Evolutionary conservation across 345 rosid species (phyloP).

Genomic region (Passiflora organensis): DNA sequence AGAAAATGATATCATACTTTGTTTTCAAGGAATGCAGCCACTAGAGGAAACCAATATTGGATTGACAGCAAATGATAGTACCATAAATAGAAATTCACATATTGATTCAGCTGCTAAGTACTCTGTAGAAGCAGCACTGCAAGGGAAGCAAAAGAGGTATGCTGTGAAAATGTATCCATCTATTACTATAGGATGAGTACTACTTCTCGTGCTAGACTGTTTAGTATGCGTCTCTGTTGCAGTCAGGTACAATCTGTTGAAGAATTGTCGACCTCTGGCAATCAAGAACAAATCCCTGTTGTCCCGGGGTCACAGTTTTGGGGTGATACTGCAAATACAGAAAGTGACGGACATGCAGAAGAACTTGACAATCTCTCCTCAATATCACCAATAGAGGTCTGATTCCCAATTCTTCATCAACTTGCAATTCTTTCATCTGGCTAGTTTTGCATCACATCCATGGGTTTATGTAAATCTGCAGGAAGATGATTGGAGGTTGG

Average conservation of each 20-base stretch:
- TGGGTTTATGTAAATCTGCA: conserved; percentile 25
- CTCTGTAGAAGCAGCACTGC: conserved; percentile 38
- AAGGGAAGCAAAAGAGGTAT: conserved; percentile 71
- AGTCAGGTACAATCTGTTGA: conserved; percentile 51
- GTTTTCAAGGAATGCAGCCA: conserved; percentile 58
- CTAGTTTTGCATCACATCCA: conserved; percentile 15
- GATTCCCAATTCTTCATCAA: conserved; percentile 11
- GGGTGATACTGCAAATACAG: too few species aligned
- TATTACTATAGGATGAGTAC: conserved; percentile 7
- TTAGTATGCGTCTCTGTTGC: conserved; percentile 30
- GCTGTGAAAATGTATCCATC: conserved; percentile 3
- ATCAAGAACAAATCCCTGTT: conserved; percentile 19
- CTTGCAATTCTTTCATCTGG: conserved; percentile 1
- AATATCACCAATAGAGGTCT: conserved; percentile 51
- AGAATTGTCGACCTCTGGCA: conserved; percentile 25
- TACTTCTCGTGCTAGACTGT: conserved; percentile 4
- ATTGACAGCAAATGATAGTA: conserved; percentile 24
- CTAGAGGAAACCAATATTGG: conserved; percentile 22
- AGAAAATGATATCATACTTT: conserved; percentile 20
- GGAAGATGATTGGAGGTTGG: conserved; percentile 80
- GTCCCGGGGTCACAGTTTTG: too few species aligned
- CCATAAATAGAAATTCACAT: conserved; percentile 24
- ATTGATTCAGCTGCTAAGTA: conserved; percentile 25
- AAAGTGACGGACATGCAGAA: conserved; percentile 24
- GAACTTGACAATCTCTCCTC: conserved; percentile 37